phyloP scores from a whole-genome alignment of 78 protist species.

The Pigoraptor vietnamica region DNA sequence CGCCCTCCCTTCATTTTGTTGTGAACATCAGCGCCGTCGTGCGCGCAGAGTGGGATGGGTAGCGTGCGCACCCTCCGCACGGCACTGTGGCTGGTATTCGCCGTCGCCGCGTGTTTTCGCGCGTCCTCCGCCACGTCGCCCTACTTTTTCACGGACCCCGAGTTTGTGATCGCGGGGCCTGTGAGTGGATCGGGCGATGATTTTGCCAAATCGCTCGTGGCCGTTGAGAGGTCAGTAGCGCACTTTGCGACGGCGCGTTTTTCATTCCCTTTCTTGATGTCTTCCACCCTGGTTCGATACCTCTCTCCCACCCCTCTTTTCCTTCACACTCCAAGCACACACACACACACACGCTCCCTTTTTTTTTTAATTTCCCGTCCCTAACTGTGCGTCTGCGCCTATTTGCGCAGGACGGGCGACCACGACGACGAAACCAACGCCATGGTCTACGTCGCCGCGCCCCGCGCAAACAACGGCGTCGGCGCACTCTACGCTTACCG shows the following conservation, averaged over 20 bases:
- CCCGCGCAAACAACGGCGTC: neutral
- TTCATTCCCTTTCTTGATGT: neutral
- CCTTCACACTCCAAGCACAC: neutral
- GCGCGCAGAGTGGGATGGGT: no score
- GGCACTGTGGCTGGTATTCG: no score
- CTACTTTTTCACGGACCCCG: neutral
- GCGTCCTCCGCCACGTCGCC: neutral
- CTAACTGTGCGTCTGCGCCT: neutral
- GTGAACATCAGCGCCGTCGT: no score
- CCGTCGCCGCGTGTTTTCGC: neutral
- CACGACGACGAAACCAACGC: neutral
- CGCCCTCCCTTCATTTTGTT: no score
- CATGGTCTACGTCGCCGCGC: neutral
- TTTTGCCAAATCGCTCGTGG: neutral
- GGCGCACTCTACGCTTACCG: neutral
- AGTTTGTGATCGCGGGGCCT: neutral
- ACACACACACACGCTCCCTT: neutral
- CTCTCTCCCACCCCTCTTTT: neutral
- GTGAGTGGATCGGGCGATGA: neutral
- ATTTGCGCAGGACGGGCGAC: neutral
- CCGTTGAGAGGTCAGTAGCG: neutral
- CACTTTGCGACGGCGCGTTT: neutral
- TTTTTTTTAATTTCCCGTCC: neutral
- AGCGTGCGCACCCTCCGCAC: no score
- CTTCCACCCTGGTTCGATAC: neutral